Conservation (phyloP, 2,329 filamentous ascomycete species). For the Atkinsonella texensis region DNA sequence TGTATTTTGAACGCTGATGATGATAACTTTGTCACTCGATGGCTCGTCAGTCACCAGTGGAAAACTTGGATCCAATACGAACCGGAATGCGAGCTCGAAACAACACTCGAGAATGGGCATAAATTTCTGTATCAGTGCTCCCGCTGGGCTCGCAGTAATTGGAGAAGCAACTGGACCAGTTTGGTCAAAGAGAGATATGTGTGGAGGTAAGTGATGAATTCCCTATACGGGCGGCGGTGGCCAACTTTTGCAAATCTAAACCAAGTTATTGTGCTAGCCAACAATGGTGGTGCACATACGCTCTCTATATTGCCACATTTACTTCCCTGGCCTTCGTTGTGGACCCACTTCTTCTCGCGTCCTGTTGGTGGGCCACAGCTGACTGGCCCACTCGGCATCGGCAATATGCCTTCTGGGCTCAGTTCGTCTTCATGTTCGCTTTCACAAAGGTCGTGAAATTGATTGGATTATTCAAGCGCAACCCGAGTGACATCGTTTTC, state of each 20-base stretch:
- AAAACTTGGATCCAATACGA: constrained; percentile 95
- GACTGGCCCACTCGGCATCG: constrained; percentile 44
- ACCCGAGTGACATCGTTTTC: constrained; percentile 69
- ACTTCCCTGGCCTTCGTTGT: constrained; percentile 74
- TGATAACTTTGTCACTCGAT: constrained; percentile 95
- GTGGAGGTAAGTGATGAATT: constrained; percentile 59
- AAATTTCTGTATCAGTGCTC: constrained; percentile 92
- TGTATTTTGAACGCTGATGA: constrained; percentile 93
- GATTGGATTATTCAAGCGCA: constrained; percentile 71
- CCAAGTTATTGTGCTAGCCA: constrained; percentile 39
- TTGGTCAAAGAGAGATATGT: constrained; percentile 73
- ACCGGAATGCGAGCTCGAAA: constrained; percentile 80
- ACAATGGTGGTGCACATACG: constrained; percentile 88
- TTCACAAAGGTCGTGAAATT: constrained; percentile 90
- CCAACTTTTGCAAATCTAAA: too few species aligned
- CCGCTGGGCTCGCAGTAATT: constrained; percentile 93
- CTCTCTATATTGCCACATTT: constrained; percentile 83
- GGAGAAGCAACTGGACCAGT: constrained; percentile 92
- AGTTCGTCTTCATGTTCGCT: constrained; percentile 62
- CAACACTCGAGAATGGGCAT: constrained; percentile 76
- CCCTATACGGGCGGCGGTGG: neutral
- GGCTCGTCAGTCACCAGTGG: constrained; percentile 86
- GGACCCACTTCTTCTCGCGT: constrained; percentile 60
- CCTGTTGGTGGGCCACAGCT: constrained; percentile 57
- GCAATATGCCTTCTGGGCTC: constrained; percentile 43